These are phyloP conservation scores for Dryas alaskensis DNA, from an alignment of 306 rosid genomes.

Conservation along the genomic window DNA sequence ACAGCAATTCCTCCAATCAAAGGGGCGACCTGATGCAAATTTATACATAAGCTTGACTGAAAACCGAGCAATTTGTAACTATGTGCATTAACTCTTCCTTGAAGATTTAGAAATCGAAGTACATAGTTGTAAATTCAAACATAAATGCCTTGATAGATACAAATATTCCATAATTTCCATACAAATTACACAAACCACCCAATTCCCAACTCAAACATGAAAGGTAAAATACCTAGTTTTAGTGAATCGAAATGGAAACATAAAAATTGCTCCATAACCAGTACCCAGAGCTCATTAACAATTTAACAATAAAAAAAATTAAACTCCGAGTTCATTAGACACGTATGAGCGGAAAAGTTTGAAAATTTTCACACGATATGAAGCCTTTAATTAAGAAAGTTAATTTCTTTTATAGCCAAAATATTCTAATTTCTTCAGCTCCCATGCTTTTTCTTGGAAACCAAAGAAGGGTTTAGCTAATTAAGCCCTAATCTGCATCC, in stretches of 20 bases:
- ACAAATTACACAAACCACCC: neutral
- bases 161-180: neutral
- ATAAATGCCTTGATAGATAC: neutral
- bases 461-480: neutral
- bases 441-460: neutral
- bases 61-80: neutral
- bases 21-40: slow-evolving; percentile 49
- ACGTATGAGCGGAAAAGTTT: neutral
- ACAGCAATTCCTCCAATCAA: slow-evolving; percentile 60
- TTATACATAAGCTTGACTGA: neutral
- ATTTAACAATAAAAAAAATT: neutral
- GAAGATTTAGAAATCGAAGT: neutral
- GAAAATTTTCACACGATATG: too few species aligned
- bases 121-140: neutral
- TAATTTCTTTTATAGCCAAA: neutral
- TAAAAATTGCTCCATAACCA: neutral
- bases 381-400: too few species aligned
- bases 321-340: neutral
- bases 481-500: neutral
- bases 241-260: neutral
- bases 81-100: neutral
- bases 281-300: neutral
- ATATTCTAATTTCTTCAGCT: neutral
- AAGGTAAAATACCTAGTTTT: neutral
- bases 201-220: neutral